phyloP scores from a whole-genome alignment of 2,329 filamentous ascomycete genomes.

The Venturia pyrina region DNA sequence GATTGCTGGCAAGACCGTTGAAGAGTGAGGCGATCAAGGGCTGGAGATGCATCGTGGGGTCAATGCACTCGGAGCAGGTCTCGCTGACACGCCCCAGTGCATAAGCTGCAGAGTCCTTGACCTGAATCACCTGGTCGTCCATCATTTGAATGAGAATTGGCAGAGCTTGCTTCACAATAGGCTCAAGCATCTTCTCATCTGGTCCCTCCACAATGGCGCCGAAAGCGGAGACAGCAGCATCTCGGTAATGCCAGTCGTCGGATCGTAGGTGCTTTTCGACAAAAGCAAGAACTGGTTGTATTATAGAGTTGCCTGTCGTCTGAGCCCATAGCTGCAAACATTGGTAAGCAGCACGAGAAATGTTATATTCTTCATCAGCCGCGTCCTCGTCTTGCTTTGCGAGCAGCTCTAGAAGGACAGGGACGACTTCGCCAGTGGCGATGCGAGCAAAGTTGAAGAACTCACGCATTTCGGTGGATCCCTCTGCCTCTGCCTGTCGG shows the following conservation, averaged over 20 bases:
- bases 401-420: slow-evolving; percentile 76
- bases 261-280: slow-evolving; percentile 83
- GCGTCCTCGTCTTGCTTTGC: slow-evolving; percentile 98
- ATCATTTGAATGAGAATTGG: slow-evolving; percentile 87
- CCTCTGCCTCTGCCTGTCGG: slow-evolving; percentile 53
- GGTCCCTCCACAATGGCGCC: slow-evolving; percentile 98
- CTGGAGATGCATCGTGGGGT: slow-evolving; percentile 72
- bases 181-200: slow-evolving; percentile 82
- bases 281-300: slow-evolving; percentile 77
- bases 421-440: slow-evolving; percentile 87
- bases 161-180: slow-evolving; percentile 90
- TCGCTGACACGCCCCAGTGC: slow-evolving; percentile 94
- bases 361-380: slow-evolving; percentile 93
- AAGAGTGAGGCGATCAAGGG: slow-evolving; percentile 83
- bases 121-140: slow-evolving; percentile 78
- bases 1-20: slow-evolving; percentile 76
- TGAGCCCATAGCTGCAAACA: slow-evolving; percentile 92
- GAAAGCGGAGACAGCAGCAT: slow-evolving; percentile 93
- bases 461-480: slow-evolving; percentile 71
- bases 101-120: slow-evolving; percentile 93
- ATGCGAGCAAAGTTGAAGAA: slow-evolving; percentile 96
- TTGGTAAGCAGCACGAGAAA: slow-evolving; percentile 90
- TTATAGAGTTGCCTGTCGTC: slow-evolving; percentile 75
- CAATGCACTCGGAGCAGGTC: slow-evolving; percentile 82
- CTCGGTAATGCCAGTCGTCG: slow-evolving; percentile 89